Evolutionary conservation across 2,329 filamentous ascomycete species (phyloP), one percentile per base, ranked within the genome.

Genomic region (Diaporthe sp.): DNA sequence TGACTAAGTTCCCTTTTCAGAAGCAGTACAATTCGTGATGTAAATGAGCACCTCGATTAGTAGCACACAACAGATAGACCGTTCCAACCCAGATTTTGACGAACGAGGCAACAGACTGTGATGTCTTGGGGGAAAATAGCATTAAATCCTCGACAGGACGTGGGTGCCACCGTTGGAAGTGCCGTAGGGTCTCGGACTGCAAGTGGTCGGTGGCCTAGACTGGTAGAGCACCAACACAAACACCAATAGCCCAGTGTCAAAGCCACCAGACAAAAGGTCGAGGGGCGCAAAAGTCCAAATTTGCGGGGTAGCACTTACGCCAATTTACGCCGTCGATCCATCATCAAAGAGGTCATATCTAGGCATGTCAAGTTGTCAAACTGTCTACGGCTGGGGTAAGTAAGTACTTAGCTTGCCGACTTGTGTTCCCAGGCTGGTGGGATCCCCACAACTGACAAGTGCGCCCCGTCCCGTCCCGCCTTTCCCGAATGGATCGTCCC

Each of bases 391-490:
- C 49, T n/a, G 46, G 37, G 37, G 37, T 12, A 39, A 39, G 49
- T n/a, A 25, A 5, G 49, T 57, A n/a, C n/a, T n/a, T n/a, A 17
- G 28, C 15, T 34, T 37, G 55, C 9, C 19, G 37, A 3, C 22
- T 39, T 42, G 22, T 4, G 15, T 13, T 22, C 60, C 39, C 25
- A 17, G 25, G 39, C 17, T 34, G 61, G 42, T 34, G 42, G 61
- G 15, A 15, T 31, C 39, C 39, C 39, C n/a, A 42, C n/a, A 65
- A 42, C 22, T 31, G 42, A 28, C 42, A 31, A 19, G 34, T 60
- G 39, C 61, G 61, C n/a, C 25, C 28, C 61, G 61, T 65, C 42
- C 61, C 61, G 61, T 49, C 61, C 61, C n/a, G 61, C 61, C 42
- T n/a, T 49, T 25, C 25, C 61, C 61, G 28, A 31, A 34, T 34